Evolutionary conservation across 306 rosid species (phyloP).

Genomic region (Inga laurina): DNA sequence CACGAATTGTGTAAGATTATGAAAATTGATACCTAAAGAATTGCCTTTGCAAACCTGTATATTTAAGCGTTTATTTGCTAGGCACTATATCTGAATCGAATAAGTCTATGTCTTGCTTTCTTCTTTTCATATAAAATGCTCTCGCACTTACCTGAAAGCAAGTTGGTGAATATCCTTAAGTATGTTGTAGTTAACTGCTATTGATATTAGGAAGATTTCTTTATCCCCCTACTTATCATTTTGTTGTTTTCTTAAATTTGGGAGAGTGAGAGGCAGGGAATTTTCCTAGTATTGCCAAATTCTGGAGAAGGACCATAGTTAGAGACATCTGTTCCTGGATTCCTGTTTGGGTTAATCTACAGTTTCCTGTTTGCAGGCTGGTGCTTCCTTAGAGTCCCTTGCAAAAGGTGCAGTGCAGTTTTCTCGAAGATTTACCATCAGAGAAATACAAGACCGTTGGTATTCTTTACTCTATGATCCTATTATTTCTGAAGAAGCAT

Average conservation of each 20-base stretch:
- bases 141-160: not conserved
- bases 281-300: not conserved
- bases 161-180: not conserved
- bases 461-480: slow-evolving; percentile 77
- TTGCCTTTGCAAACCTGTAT: not conserved
- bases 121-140: not conserved
- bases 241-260: not conserved
- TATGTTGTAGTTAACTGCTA: not conserved
- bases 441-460: slow-evolving; percentile 89
- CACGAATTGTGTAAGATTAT: not conserved
- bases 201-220: not conserved
- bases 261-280: not conserved
- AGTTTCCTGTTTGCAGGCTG: slow-evolving; percentile 57
- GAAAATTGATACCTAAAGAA: not conserved
- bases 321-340: not conserved
- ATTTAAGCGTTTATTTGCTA: not conserved
- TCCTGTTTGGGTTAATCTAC: slow-evolving; percentile 28
- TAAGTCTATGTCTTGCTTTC: not conserved
- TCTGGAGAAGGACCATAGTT: not conserved
- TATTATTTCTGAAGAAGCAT: slow-evolving; percentile 58
- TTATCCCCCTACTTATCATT: not conserved
- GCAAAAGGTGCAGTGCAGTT: slow-evolving; percentile 97
- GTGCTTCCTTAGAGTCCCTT: slow-evolving; percentile 97
- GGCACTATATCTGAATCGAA: slow-evolving; percentile 2
- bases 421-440: slow-evolving; percentile 70